These are phyloP conservation scores for Diaporthe caulivora DNA, from an alignment of 2,329 filamentous ascomycete genomes.

Conservation along the genomic window DNA sequence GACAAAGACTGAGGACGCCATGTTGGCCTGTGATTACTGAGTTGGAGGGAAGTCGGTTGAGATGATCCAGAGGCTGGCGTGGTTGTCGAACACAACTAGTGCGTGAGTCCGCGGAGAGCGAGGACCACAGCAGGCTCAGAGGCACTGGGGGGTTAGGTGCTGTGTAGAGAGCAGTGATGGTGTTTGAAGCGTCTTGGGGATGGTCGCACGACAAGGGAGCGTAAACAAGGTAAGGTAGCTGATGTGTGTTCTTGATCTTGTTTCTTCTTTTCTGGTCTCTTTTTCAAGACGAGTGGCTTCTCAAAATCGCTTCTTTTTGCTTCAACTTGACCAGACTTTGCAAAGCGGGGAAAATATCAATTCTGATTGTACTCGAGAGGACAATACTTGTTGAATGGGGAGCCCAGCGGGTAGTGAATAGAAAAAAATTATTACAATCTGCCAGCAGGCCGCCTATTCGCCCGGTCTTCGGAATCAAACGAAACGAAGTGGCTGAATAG, in stretches of 20 bases:
- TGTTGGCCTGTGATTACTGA: conserved; percentile 58
- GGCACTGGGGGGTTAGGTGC: conserved; percentile 36
- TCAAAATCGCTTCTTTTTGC: conserved; percentile 43
- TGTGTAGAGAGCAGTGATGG: conserved; percentile 41
- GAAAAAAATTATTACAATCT: conserved; percentile 51
- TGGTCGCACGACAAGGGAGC: conserved; percentile 30
- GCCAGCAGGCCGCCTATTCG: conserved; percentile 46
- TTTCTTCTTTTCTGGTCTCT: conserved; percentile 42
- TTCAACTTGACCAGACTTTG: conserved; percentile 47
- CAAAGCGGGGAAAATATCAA: conserved; percentile 59
- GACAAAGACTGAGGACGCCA: conserved; percentile 99
- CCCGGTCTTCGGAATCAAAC: conserved; percentile 28
- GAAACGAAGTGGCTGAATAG: conserved; percentile 45
- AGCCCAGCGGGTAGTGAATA: conserved; percentile 47
- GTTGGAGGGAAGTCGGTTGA: conserved; percentile 13
- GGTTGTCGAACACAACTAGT: conserved; percentile 32
- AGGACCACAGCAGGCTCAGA: conserved; percentile 18
- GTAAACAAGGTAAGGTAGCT: conserved; percentile 33
- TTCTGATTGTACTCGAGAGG: conserved; percentile 63
- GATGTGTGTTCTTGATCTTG: conserved; percentile 39
- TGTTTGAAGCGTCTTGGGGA: conserved; percentile 31
- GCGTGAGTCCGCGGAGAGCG: conserved; percentile 20
- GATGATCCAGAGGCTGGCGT: neutral
- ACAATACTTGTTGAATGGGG: conserved; percentile 47
- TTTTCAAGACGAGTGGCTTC: conserved; percentile 40